Conservation (phyloP, 2,329 filamentous ascomycete genomes). For the Monilinia vaccinii-corymbosi region DNA sequence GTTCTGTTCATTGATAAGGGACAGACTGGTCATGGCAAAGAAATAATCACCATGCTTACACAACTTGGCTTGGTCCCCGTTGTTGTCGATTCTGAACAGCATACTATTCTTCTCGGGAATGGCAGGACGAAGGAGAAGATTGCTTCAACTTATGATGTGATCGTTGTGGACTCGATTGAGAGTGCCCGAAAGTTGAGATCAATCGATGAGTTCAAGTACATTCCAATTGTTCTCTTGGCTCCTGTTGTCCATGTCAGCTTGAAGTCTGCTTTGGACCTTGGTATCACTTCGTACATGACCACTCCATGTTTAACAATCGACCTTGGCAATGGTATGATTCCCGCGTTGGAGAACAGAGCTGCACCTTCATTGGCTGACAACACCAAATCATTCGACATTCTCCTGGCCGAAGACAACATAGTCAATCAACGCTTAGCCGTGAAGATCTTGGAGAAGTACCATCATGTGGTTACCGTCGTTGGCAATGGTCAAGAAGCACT, state of each 20-base stretch:
- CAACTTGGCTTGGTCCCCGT: conserved; percentile 72
- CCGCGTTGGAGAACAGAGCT: conserved; percentile 85
- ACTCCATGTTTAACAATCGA: conserved; percentile 92
- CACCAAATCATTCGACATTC: conserved; percentile 88
- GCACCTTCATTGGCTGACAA: conserved; percentile 88
- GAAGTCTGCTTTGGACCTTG: conserved; percentile 87
- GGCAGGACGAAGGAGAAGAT: conserved; percentile 39
- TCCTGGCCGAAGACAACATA: conserved; percentile 92
- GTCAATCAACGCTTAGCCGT: conserved; percentile 95
- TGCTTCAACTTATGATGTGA: conserved; percentile 67
- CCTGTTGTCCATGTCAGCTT: conserved; percentile 84
- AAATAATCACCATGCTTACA: conserved; percentile 70
- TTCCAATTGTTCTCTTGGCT: conserved; percentile 86
- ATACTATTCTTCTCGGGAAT: conserved; percentile 40
- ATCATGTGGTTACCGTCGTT: conserved; percentile 84
- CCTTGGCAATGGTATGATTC: conserved; percentile 90
- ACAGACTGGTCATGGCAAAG: conserved; percentile 64
- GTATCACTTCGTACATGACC: conserved; percentile 99
- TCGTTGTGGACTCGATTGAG: conserved; percentile 88
- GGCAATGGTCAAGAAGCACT: conserved; percentile 92
- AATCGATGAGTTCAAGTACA: conserved; percentile 94
- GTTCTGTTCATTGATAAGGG: conserved; percentile 94
- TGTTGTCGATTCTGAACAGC: conserved; percentile 73
- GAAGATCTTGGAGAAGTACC: conserved; percentile 95
- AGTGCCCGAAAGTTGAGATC: conserved; percentile 78